phyloP scores from a whole-genome alignment of 1,139 yeast genomes.

The Suhomyces bokatorum region DNA sequence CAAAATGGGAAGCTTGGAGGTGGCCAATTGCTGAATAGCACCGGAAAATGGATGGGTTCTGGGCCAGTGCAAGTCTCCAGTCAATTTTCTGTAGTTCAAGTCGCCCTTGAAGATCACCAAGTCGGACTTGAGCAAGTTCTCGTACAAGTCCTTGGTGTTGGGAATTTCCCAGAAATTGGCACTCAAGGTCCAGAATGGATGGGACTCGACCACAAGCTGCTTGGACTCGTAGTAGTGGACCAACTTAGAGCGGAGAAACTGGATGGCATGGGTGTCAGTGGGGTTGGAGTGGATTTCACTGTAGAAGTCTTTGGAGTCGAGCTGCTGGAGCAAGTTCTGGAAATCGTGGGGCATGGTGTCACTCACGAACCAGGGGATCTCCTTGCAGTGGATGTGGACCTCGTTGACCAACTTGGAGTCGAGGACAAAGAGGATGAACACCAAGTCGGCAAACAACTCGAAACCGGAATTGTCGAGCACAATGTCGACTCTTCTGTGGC shows the following conservation, averaged over 20 bases:
- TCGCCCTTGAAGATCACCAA: conserved; percentile 92
- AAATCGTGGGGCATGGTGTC: conserved; percentile 89
- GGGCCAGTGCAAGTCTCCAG: conserved; percentile 89
- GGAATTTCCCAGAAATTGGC: conserved; percentile 73
- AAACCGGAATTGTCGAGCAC: conserved; percentile 95
- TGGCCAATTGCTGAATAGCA: conserved; percentile 71
- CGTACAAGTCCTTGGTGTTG: conserved; percentile 44
- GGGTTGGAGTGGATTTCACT: conserved; percentile 37
- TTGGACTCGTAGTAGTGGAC: conserved; percentile 50
- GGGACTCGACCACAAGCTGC: conserved; percentile 56
- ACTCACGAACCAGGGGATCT: conserved; percentile 96
- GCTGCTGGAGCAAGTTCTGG: conserved; percentile 56
- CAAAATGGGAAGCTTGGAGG: conserved; percentile 60
- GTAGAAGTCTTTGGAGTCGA: conserved; percentile 55
- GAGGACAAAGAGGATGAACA: conserved; percentile 70
- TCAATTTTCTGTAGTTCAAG: conserved; percentile 88
- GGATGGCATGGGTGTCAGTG: conserved; percentile 26
- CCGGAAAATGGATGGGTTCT: conserved; percentile 69
- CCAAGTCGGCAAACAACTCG: conserved; percentile 86
- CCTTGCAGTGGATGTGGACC: conserved; percentile 83
- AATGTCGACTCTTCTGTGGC: conserved; percentile 64
- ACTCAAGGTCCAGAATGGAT: conserved; percentile 84
- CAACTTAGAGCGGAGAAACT: conserved; percentile 51
- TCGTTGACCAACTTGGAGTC: conserved; percentile 64
- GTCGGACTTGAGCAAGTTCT: conserved; percentile 53